Evolutionary conservation across 73 alveolate genomes (phyloP).

Genomic region (Stentor coeruleus): DNA sequence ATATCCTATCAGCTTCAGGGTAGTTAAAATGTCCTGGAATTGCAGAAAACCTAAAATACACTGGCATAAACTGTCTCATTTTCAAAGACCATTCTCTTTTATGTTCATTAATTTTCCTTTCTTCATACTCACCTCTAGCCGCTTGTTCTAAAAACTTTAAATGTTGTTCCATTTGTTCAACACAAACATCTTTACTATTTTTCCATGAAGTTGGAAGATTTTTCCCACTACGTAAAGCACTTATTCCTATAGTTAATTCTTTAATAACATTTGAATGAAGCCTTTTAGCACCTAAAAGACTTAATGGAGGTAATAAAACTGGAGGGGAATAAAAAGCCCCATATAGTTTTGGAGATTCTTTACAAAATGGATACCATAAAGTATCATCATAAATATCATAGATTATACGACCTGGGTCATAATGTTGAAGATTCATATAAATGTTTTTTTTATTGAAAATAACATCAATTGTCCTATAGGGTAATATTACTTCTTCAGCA

Average conservation of each 20-base stretch:
- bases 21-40: conserved; percentile 44
- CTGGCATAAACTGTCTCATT: conserved; percentile 37
- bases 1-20: conserved; percentile 42
- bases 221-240: conserved; percentile 30
- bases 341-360: conserved; percentile 24
- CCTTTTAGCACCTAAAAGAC: not conserved
- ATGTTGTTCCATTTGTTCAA: not conserved
- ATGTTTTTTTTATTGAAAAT: conserved; percentile 67
- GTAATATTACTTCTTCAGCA: conserved; percentile 30
- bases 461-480: conserved; percentile 55
- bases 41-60: conserved; percentile 31
- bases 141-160: conserved; percentile 40
- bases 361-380: conserved; percentile 54
- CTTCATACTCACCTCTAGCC: conserved; percentile 27
- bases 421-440: conserved; percentile 61
- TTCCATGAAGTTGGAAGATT: conserved; percentile 33
- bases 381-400: conserved; percentile 54
- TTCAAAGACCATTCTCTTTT: conserved; percentile 18
- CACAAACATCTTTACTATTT: conserved; percentile 13
- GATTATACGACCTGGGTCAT: conserved; percentile 46
- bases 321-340: conserved; percentile 55
- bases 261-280: conserved; percentile 19
- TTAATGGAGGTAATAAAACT: conserved; percentile 25
- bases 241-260: conserved; percentile 40
- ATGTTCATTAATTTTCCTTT: conserved; percentile 8